phyloP scores from a whole-genome alignment of 306 rosid genomes.

The Neltuma alba region DNA sequence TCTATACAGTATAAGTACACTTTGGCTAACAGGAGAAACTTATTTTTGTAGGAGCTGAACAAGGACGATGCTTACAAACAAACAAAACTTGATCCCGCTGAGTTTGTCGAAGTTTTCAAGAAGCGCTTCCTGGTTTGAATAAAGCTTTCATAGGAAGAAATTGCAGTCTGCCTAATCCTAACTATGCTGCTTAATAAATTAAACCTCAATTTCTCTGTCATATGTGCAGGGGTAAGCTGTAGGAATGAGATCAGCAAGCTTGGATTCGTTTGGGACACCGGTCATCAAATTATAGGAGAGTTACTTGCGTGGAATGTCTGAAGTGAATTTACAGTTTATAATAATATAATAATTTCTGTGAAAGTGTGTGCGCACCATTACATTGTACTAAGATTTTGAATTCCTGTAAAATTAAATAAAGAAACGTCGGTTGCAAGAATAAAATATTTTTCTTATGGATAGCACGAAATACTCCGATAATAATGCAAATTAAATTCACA shows the following conservation, averaged over 20 bases:
- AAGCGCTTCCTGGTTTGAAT: slow-evolving; percentile 18
- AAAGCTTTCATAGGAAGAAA: background rate
- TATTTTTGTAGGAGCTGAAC: slow-evolving; percentile 54
- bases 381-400: background rate
- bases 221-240: background rate
- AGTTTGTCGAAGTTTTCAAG: slow-evolving; percentile 50
- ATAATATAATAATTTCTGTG: background rate
- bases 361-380: background rate
- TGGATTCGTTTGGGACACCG: background rate
- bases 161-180: no score
- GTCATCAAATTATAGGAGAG: background rate
- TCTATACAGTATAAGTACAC: no score
- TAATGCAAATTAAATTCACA: background rate
- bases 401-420: background rate
- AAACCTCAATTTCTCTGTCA: background rate
- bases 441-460: background rate
- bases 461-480: background rate
- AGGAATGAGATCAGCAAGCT: background rate
- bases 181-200: background rate
- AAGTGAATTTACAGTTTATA: background rate
- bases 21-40: no score
- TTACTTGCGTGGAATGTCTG: background rate
- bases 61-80: slow-evolving; percentile 63
- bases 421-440: background rate
- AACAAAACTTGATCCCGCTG: slow-evolving; percentile 56